Conservation (phyloP, 306 rosid genomes). For the Vigna mungo region DNA sequence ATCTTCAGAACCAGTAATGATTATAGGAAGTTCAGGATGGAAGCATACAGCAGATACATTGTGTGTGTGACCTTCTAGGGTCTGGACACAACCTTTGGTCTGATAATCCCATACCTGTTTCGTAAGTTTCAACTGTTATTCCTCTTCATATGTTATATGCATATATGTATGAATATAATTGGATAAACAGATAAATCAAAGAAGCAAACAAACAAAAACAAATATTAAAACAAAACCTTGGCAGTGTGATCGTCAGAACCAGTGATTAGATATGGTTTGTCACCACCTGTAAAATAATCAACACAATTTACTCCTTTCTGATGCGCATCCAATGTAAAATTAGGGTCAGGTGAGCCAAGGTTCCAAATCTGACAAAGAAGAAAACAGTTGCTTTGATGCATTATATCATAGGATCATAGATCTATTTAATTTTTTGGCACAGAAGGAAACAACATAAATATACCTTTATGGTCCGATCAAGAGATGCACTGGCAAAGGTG, state of each 20-base stretch:
- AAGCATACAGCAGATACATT: conserved; percentile 99
- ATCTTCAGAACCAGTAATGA: conserved; percentile 98
- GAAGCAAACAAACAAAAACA: conserved; percentile 2
- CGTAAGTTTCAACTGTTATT: conserved; percentile 41
- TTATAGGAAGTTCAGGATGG: conserved; percentile 98
- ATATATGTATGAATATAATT: not conserved
- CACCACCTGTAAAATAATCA: conserved; percentile 99
- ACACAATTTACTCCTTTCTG: conserved; percentile 99
- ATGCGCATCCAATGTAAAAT: conserved; percentile 98
- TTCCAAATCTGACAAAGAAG: conserved; percentile 85
- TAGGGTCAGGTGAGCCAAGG: conserved; percentile 98
- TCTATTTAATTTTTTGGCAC: not conserved
- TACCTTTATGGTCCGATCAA: conserved; percentile 99
- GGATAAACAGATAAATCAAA: not conserved
- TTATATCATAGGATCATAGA: conserved; percentile 42
- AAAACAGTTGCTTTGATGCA: conserved; percentile 38
- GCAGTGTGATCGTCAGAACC: conserved; percentile 99
- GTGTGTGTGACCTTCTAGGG: conserved; percentile 99
- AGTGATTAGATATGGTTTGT: conserved; percentile 94
- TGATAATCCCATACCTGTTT: conserved; percentile 98
- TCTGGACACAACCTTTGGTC: conserved; percentile 99
- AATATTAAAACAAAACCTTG: conserved; percentile 62
- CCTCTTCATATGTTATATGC: conserved; percentile 39
- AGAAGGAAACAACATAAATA: conserved; percentile 36
- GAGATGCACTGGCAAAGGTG: conserved; percentile 99